These are phyloP conservation scores for Francoa sonchifolia DNA, from an alignment of 441 rosid species.

Conservation along the genomic window DNA sequence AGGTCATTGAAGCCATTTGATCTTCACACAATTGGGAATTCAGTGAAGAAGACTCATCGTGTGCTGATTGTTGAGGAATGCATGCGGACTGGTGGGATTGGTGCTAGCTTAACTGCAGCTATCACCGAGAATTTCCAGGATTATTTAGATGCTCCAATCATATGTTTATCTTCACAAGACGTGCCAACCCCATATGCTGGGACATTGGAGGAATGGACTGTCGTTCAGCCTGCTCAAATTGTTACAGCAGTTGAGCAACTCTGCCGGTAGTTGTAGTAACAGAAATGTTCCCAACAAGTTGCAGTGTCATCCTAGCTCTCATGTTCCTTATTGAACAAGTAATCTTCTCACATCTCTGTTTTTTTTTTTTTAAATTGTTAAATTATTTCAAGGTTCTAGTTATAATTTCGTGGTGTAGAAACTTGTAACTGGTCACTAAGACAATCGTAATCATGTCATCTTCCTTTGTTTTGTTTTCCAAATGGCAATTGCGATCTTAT, in stretches of 20 bases:
- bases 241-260: conserved; percentile 86
- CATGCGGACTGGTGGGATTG: conserved; percentile 91
- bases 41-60: conserved; percentile 82
- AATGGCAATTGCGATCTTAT: no score
- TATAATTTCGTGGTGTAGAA: conserved; percentile 15
- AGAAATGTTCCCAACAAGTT: neutral
- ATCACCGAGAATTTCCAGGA: conserved; percentile 77
- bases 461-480: no score
- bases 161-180: conserved; percentile 87
- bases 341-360: conserved; percentile 1
- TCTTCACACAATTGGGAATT: conserved; percentile 79
- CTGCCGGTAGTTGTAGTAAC: conserved; percentile 38
- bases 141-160: conserved; percentile 72
- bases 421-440: conserved; percentile 6
- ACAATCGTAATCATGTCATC: no score
- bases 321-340: no score
- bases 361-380: conserved; percentile 1
- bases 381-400: conserved; percentile 7
- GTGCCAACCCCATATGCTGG: conserved; percentile 95
- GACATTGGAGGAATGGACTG: conserved; percentile 82
- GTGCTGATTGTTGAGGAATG: conserved; percentile 96
- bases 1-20: conserved; percentile 87
- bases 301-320: no score
- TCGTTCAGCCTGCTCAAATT: conserved; percentile 88
- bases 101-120: conserved; percentile 84